These are phyloP conservation scores for Talaromyces sp. DNA, from an alignment of 2,329 filamentous ascomycete species.

Conservation along the genomic window DNA sequence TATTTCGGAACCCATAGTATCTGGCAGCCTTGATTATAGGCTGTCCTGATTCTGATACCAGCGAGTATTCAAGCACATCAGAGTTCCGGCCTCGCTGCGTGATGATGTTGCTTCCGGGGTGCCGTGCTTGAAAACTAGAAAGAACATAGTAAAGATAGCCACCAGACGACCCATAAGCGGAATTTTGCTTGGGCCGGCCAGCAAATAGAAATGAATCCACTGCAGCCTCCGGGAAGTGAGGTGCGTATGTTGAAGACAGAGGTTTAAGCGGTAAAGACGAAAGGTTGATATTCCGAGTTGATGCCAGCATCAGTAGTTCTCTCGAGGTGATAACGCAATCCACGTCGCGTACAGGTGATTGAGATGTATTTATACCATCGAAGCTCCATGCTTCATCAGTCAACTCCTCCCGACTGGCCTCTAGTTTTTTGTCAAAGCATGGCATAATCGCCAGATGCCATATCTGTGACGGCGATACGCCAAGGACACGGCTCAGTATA, in stretches of 20 bases:
- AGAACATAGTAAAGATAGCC: conserved; percentile 86
- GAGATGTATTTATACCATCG: conserved; percentile 25
- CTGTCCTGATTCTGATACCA: conserved; percentile 55
- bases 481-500: conserved; percentile 66
- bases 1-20: conserved; percentile 97
- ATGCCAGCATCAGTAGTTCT: conserved; percentile 84
- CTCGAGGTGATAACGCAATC: conserved; percentile 98
- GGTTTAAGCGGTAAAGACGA: conserved; percentile 62
- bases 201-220: conserved; percentile 74
- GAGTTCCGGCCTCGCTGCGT: conserved; percentile 75
- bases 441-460: conserved; percentile 98
- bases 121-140: conserved; percentile 63
- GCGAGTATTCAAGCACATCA: conserved; percentile 81
- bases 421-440: conserved; percentile 98
- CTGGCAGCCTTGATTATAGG: conserved; percentile 74
- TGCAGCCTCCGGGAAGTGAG: conserved; percentile 67
- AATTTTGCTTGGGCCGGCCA: conserved; percentile 39
- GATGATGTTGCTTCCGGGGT: conserved; percentile 68
- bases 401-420: conserved; percentile 88
- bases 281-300: conserved; percentile 74
- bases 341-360: conserved; percentile 67
- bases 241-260: conserved; percentile 42
- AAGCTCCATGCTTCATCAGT: conserved; percentile 70
- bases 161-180: conserved; percentile 72
- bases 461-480: conserved; percentile 71